Base-by-base conservation (phyloP, 441 rosid species). In the Populus hybrid region DNA sequence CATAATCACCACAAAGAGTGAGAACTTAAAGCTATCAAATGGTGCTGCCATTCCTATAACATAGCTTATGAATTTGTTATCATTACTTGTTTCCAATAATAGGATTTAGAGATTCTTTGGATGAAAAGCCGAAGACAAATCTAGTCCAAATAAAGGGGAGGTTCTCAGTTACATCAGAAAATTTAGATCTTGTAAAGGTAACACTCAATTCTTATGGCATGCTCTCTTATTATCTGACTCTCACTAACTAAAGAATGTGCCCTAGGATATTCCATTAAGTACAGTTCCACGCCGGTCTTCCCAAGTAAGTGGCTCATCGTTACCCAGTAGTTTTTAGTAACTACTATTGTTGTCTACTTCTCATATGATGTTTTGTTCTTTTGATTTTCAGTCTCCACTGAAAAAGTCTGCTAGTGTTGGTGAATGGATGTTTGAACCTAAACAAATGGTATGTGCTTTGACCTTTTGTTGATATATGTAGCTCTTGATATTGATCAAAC, bases 101-200 rank as follows among this genome's bases (percentile, higher is more conserved):
- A 97, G 98, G 99, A 59, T 97, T 87, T 81, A 91, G 93, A 82
- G 99, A 97, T 85, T 90, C 93, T 76, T 76, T 93, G 87, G 98
- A 97, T 87, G 99, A 97, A 5, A 95, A 93, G 79, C 86, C 98
- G 40, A 96, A 94, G 89, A 86, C 94, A 69, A 96, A 89, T 82
- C 86, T 94, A 64, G 98, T 96, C 84, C 98, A 96, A 83, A 92
- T 95, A 77, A 96, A 92, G 88, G 99, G 99, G 76, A 83, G 98
- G 65, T 96, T 96, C 81, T 96, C 98, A 16, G 99, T 96, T 70
- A 96, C 99, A 77, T 96, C 99, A 78, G 99, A 94, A 85, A 96
- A 91, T 86, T 78, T 96, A 71, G 99, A 96, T 88, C 96, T 92
- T 83, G 91, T 81, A 76, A 96, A 94, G 97, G 99, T 94, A 83